Conservation (phyloP, 225 moss, liverwort and hornwort genomes). For the Asterella californica region DNA sequence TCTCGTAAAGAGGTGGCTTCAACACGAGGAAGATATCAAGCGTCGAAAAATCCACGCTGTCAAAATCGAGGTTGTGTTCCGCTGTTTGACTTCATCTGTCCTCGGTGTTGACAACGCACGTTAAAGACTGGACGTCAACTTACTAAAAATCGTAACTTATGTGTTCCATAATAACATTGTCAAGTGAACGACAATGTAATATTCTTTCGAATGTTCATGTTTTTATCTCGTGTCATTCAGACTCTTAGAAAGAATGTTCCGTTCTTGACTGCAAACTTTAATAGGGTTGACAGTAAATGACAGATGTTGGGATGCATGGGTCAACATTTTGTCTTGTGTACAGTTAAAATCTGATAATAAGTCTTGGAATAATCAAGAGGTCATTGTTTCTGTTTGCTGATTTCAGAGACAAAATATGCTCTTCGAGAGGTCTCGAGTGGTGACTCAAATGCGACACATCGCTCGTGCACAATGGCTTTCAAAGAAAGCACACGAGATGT, state of each 20-base stretch:
- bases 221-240: too few relatives aligned
- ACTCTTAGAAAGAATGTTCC: too few relatives aligned
- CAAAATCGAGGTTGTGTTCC: conserved; percentile 44
- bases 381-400: not conserved
- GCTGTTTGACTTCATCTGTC: not conserved
- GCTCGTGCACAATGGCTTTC: conserved; percentile 58
- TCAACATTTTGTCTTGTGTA: not conserved
- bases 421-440: conserved; percentile 47
- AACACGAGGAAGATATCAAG: conserved; percentile 54
- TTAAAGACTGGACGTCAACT: not conserved
- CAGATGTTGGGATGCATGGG: too few relatives aligned
- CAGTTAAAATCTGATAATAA: not conserved
- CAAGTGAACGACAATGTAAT: too few relatives aligned
- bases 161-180: too few relatives aligned
- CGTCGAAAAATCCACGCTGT: conserved; percentile 40
- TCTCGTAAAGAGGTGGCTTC: conserved; percentile 55
- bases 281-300: too few relatives aligned
- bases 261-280: too few relatives aligned
- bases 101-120: too few relatives aligned
- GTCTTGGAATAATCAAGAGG: not conserved
- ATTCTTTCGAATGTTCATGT: too few relatives aligned
- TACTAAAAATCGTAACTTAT: not conserved
- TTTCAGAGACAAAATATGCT: conserved; percentile 52
- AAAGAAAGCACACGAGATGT: conserved; percentile 45
- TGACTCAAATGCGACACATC: conserved; percentile 67